Conservation (phyloP, 2,329 filamentous ascomycete species). For the Xylaria hypoxylon region DNA sequence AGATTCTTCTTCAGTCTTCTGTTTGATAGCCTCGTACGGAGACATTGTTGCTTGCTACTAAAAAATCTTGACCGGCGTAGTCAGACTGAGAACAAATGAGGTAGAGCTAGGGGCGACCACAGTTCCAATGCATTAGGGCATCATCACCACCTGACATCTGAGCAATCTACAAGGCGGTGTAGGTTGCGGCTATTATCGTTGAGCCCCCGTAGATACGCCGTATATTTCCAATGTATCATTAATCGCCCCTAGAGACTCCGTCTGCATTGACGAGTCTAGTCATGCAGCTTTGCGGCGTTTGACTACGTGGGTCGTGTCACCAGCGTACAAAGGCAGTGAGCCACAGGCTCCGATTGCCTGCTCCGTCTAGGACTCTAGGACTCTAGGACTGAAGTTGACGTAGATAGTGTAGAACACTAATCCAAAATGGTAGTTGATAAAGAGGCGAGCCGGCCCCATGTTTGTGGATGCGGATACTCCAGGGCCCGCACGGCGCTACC, state of each 20-base stretch:
- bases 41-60: not conserved
- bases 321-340: not conserved
- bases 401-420: not conserved
- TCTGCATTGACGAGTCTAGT: not conserved
- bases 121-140: not conserved
- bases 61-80: too few species aligned
- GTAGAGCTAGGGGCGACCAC: not conserved
- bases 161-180: not conserved
- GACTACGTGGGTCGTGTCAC: not conserved
- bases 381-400: too few species aligned
- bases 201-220: not conserved
- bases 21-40: conserved; percentile 4
- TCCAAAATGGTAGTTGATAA: conserved; percentile 3
- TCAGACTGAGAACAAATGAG: not conserved
- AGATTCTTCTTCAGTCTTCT: conserved; percentile 9
- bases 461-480: conserved; percentile 3
- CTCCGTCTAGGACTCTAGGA: too few species aligned
- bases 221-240: not conserved
- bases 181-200: not conserved
- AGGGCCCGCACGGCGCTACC: conserved; percentile 3
- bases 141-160: not conserved
- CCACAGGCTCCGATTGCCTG: too few species aligned
- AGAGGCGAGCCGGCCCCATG: not conserved
- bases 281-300: conserved; percentile 1
- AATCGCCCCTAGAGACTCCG: too few species aligned